Conservation (phyloP, 2,329 filamentous ascomycete genomes). For the Seiridium unicorne region DNA sequence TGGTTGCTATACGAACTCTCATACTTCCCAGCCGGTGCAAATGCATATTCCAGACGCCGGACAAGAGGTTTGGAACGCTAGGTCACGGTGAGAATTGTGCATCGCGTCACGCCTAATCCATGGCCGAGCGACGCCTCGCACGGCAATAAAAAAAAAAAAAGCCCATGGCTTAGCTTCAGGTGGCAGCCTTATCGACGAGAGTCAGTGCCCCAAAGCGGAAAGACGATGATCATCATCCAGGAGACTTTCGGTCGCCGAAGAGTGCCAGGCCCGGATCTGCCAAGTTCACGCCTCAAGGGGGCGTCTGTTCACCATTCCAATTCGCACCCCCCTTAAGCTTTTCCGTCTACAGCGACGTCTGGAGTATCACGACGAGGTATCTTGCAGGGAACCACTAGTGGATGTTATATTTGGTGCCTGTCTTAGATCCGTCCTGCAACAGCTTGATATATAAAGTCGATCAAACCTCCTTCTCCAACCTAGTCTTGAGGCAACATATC, state of each 20-base stretch:
- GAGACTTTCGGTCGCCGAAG: slow-evolving; percentile 44
- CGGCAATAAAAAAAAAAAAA: neutral
- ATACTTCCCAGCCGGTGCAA: neutral
- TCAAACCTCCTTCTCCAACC: slow-evolving; percentile 16
- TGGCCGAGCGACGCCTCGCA: slow-evolving; percentile 1
- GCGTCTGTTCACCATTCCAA: slow-evolving; percentile 17
- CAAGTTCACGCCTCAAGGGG: slow-evolving; percentile 18
- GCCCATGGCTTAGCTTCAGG: slow-evolving; percentile 6
- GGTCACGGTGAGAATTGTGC: neutral
- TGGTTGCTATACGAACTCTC: neutral
- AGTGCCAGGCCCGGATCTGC: slow-evolving; percentile 33
- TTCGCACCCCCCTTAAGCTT: slow-evolving; percentile 14
- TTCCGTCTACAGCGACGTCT: slow-evolving; percentile 12
- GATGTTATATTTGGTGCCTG: slow-evolving; percentile 23
- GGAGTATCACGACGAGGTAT: slow-evolving; percentile 13
- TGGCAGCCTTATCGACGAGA: slow-evolving; percentile 19
- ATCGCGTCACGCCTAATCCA: neutral
- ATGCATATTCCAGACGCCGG: neutral
- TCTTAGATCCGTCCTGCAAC: slow-evolving; percentile 12
- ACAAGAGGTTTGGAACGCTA: neutral
- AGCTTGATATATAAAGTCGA: slow-evolving; percentile 22
- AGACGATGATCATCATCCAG: slow-evolving; percentile 33
- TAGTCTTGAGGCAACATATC: slow-evolving; percentile 15
- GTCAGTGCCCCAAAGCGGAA: slow-evolving; percentile 30
- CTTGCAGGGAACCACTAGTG: slow-evolving; percentile 19